Evolutionary conservation across 257 asterid genomes (phyloP), one percentile per base, ranked within the genome.

Genomic region (Leonotis leonurus): DNA sequence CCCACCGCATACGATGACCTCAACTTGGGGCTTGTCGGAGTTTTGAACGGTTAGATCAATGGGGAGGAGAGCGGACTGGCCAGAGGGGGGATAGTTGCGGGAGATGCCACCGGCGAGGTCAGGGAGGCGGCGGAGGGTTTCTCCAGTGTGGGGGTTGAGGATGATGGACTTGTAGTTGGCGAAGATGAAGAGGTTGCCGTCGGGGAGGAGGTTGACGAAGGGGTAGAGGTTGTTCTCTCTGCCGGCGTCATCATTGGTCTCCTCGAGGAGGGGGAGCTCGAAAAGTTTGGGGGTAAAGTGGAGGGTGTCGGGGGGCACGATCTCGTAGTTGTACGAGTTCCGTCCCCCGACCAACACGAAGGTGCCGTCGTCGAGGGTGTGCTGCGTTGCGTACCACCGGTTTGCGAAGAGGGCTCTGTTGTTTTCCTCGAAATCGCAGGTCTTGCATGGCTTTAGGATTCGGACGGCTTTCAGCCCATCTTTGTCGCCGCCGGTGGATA

Each of bases 21-120:
- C 92, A 0, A 66, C 62, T n/a, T n/a, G n/a, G n/a, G n/a, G n/a
- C 0, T 69, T 56, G 0, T 44, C n/a, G 0, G 26, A 20, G 0
- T 56, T 52, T 0, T 55, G 32, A 1, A 69, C 71, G 6, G 60
- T 32, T 10, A 90, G 94, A 45, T 83, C 71, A 6, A 93, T 66
- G 0, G 97, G 96, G 27, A 93, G 88, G 8, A 93, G 82, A 29
- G 90, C 86, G 0, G 99, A 86, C 85, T 60, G 70, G 0, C 83
- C 99, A 0, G 97, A 89, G 3, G 94, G 73, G 0, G 99, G 99
- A 60, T 93, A 93, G 75, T 82, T 93, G 11, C 96, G 79, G 22
- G 92, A 46, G n/a, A n/a, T n/a, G 1, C 95, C 98, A 0, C 93
- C 91, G 0, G 74, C 45, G 5, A 89, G 70, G 39, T 81, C 84